phyloP scores from a whole-genome alignment of 768 basidiomycete genomes.

The Lentinula guzmanii region DNA sequence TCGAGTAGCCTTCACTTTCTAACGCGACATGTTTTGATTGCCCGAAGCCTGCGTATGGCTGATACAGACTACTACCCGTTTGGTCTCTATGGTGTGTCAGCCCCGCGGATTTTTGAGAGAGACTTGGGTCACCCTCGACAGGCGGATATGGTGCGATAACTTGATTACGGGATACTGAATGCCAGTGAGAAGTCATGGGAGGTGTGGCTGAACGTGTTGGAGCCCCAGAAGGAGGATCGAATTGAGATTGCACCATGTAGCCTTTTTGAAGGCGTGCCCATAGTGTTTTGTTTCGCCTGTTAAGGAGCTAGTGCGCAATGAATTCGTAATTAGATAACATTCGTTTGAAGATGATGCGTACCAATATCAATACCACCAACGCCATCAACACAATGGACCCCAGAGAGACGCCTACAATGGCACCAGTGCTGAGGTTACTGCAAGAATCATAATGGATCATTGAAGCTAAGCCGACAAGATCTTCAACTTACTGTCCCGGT shows the following conservation, averaged over 20 bases:
- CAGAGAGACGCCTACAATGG: constrained; percentile 11
- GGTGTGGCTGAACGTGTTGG: background rate
- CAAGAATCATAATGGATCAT: too few relatives aligned
- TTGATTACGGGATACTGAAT: background rate
- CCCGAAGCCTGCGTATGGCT: constrained; percentile 3
- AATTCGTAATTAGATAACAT: background rate
- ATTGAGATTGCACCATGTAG: constrained; percentile 24
- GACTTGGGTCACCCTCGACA: background rate
- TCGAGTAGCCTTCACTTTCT: background rate
- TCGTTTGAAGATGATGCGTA: constrained; percentile 3
- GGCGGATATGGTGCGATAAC: background rate
- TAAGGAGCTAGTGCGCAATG: constrained; percentile 11
- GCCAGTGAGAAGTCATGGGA: background rate
- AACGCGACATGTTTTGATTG: background rate
- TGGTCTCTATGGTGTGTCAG: background rate
- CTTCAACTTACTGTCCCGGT: background rate
- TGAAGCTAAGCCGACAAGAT: too few relatives aligned
- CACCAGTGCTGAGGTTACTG: constrained; percentile 6
- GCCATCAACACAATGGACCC: constrained; percentile 10
- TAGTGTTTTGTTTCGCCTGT: constrained; percentile 19
- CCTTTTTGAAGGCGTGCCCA: constrained; percentile 19
- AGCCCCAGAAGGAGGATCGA: constrained; percentile 9
- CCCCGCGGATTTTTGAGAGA: background rate
- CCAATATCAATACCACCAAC: constrained; percentile 13
- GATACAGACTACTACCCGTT: background rate